Evolutionary conservation across 2,329 filamentous ascomycete genomes (phyloP), one percentile per base, ranked within the genome.

Genomic region (Diaporthe nobilis): DNA sequence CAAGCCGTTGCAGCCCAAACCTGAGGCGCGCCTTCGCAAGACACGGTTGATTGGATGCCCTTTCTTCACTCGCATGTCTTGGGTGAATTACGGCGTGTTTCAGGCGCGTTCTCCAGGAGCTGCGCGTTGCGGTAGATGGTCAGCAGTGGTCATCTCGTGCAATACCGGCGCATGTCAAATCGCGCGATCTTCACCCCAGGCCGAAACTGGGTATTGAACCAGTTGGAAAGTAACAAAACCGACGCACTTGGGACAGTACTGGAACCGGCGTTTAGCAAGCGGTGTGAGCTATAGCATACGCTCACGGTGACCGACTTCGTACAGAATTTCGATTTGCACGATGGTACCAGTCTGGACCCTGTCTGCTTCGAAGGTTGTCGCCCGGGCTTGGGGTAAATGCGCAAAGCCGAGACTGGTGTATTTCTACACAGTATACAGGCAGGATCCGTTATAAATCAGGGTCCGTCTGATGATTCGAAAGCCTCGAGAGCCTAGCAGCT

Each of bases 31-130:
- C 47, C 44, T 34, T 61, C 49, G 25, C 42, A 51, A 34, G 55
- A 25, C 57, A 61, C 28, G 49, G 47, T 67, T 65, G 49, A 72
- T 51, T 60, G 53, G 75, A 72, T n/a, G 31, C 51, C 53, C 15
- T 49, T 37, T 22, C 15, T 5, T 22, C 31, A 39, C 17, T 28
- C 42, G n/a, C 47, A 44, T 20, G 22, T 55, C 28, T 34, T 49
- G 37, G 28, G 37, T 39, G 37, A 9, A 20, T 22, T 34, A 42
- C 65, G 34, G 31, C 74, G 28, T 60, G 34, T 55, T 57, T 61
- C 42, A 37, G 55, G 60, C 42, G 53, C 58, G 39, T n/a, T 60
- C 28, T 61, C 31, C 6, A 61, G 44, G 42, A 22, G 13, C 28
- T 61, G 53, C 12, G n/a, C 31, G 44, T 8, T 47, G n/a, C 31